Percentiles rank a stretch among this genome's conserved stretches.
phyloP scores from a whole-genome alignment of 352 stramenopile species.

The Phytophthora cryptogea region DNA sequence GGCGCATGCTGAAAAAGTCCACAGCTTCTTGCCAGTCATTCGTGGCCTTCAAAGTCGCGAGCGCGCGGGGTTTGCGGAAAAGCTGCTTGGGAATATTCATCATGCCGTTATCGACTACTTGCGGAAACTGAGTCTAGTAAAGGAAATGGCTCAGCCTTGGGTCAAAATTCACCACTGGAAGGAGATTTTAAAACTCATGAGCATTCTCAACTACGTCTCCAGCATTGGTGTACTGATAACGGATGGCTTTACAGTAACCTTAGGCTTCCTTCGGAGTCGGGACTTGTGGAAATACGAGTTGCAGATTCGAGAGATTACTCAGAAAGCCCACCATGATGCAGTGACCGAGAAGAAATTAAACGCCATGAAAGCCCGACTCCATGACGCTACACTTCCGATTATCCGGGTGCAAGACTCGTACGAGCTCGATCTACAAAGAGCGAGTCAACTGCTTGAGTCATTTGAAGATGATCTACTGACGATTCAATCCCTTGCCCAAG shows the following conservation, averaged over 20 bases:
- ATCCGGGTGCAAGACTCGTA: slow-evolving; percentile 49
- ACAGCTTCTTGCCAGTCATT: slow-evolving; percentile 41
- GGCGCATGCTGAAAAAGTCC: slow-evolving; percentile 42
- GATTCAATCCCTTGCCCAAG: slow-evolving; percentile 58
- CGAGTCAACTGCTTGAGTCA: slow-evolving; percentile 37
- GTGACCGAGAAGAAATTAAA: slow-evolving; percentile 60
- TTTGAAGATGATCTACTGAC: slow-evolving; percentile 65
- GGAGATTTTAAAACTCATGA: slow-evolving; percentile 53
- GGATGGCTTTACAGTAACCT: slow-evolving; percentile 53
- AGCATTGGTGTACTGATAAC: slow-evolving; percentile 50
- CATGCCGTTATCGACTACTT: slow-evolving; percentile 44
- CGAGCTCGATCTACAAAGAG: slow-evolving; percentile 42
- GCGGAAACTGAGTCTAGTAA: slow-evolving; percentile 49
- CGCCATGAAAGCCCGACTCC: slow-evolving; percentile 58
- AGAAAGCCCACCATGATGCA: slow-evolving; percentile 57
- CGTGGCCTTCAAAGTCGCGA: slow-evolving; percentile 36
- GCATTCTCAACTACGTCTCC: slow-evolving; percentile 57
- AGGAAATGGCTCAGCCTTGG: slow-evolving; percentile 54
- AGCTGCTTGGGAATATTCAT: slow-evolving; percentile 46
- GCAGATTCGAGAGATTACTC: slow-evolving; percentile 64
- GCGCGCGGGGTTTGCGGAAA: slow-evolving; percentile 36
- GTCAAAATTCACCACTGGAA: slow-evolving; percentile 68
- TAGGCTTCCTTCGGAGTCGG: slow-evolving; percentile 54
- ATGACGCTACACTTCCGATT: slow-evolving; percentile 44
- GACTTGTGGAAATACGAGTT: slow-evolving; percentile 57